Evolutionary conservation across 345 rosid genomes (phyloP).

Genomic region (Eucalyptus polybractea): DNA sequence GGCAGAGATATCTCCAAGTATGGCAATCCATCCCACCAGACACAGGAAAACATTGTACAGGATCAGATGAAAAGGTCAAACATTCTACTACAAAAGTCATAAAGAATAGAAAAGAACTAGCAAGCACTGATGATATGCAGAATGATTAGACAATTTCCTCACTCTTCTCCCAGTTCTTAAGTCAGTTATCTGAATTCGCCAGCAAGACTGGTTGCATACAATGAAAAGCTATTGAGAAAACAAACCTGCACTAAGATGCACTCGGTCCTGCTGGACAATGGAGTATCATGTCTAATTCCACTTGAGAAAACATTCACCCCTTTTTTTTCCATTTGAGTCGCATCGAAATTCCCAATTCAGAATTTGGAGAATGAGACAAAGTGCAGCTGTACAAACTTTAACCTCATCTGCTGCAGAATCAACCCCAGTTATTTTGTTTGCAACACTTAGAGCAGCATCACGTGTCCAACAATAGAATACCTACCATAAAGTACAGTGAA

Average conservation of each 20-base stretch:
- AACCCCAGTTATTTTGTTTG: constrained; percentile 55
- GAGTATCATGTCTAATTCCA: constrained; percentile 41
- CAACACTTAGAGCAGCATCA: constrained; percentile 68
- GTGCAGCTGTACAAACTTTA: constrained; percentile 74
- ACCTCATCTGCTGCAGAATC: constrained; percentile 54
- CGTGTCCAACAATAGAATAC: constrained; percentile 78
- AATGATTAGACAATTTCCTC: background rate
- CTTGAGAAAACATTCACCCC: constrained; percentile 37
- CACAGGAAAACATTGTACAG: background rate
- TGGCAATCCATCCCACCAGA: background rate
- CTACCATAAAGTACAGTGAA: constrained; percentile 20
- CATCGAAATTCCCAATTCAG: constrained; percentile 81
- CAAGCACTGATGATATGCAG: background rate
- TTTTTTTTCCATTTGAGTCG: constrained; percentile 26
- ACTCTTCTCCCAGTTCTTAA: background rate
- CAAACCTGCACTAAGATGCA: constrained; percentile 75
- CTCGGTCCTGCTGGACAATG: constrained; percentile 47
- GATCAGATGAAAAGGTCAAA: background rate
- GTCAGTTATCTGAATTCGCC: background rate
- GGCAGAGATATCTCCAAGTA: background rate
- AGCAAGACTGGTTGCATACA: background rate
- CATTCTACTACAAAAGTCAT: background rate
- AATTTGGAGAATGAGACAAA: constrained; percentile 83
- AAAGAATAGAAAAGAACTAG: background rate
- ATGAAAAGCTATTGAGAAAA: background rate